phyloP scores from a whole-genome alignment of 495 filamentous ascomycete genomes.

The Hypoxylon rickii region DNA sequence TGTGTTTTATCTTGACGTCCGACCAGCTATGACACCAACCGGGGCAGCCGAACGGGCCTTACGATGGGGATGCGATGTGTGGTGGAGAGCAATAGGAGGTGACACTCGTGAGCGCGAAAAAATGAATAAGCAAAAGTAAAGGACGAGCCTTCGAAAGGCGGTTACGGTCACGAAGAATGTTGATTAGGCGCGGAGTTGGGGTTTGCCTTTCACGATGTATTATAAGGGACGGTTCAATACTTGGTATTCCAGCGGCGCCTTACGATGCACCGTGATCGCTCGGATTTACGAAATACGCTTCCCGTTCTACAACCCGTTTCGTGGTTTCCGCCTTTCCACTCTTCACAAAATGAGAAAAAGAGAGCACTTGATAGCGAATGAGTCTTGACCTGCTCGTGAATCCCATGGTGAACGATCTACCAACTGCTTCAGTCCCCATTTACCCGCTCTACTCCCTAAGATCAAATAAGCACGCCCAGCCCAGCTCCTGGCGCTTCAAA shows the following conservation, averaged over 20 bases:
- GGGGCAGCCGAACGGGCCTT: constrained; percentile 81
- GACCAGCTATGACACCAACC: constrained; percentile 87
- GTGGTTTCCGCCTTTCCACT: constrained; percentile 13
- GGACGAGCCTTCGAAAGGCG: background rate
- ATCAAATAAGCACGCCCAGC: no score
- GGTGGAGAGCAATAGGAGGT: constrained; percentile 87
- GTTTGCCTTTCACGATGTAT: constrained; percentile 18
- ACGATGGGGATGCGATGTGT: constrained; percentile 91
- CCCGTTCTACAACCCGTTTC: constrained; percentile 22
- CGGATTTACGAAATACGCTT: constrained; percentile 15
- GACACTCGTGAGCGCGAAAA: constrained; percentile 50
- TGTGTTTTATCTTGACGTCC: constrained; percentile 96
- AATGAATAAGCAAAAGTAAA: constrained; percentile 9
- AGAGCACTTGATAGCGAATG: no score
- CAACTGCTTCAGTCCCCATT: background rate
- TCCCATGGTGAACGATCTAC: no score
- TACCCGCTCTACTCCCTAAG: no score
- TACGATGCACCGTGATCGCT: constrained; percentile 31
- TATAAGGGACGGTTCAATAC: constrained; percentile 5
- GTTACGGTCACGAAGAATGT: constrained; percentile 10
- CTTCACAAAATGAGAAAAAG: constrained; percentile 18
- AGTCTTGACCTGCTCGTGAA: no score
- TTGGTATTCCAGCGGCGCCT: constrained; percentile 4
- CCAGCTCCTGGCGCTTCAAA: no score
- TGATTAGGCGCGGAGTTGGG: constrained; percentile 30